phyloP scores from a whole-genome alignment of 495 filamentous ascomycete species.

The Patellaria atrata region DNA sequence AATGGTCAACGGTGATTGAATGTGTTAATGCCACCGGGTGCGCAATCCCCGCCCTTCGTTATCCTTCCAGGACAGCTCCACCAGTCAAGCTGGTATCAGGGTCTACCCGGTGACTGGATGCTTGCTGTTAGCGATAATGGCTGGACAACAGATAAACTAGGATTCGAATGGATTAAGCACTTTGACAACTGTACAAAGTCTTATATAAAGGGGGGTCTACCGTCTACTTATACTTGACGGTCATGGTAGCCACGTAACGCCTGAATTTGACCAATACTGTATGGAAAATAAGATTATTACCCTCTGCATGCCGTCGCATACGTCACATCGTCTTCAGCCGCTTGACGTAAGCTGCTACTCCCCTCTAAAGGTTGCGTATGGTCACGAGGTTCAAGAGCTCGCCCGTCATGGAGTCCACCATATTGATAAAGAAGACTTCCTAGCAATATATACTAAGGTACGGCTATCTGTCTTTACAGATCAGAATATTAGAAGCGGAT shows the following conservation, averaged over 20 bases:
- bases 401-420: slow-evolving; percentile 1
- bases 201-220: not conserved
- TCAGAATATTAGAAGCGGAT: slow-evolving; percentile 4
- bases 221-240: slow-evolving; percentile 1
- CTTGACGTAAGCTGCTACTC: slow-evolving; percentile 6
- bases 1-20: slow-evolving; percentile 8
- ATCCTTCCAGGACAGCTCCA: slow-evolving; percentile 1
- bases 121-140: slow-evolving; percentile 4
- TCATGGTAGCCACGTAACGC: slow-evolving; percentile 1
- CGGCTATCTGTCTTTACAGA: slow-evolving; percentile 1
- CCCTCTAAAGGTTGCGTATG: slow-evolving; percentile 1
- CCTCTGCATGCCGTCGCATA: not conserved
- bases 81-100: slow-evolving; percentile 3
- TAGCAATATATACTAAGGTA: not conserved
- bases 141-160: slow-evolving; percentile 8
- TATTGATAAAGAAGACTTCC: slow-evolving; percentile 5
- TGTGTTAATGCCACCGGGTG: slow-evolving; percentile 2
- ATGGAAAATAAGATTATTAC: too few relatives aligned
- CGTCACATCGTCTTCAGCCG: slow-evolving; percentile 1
- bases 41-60: slow-evolving; percentile 8
- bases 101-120: slow-evolving; percentile 1
- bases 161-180: slow-evolving; percentile 8
- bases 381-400: slow-evolving; percentile 4
- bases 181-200: slow-evolving; percentile 8
- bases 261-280: slow-evolving; percentile 3